Conservation (phyloP, 75 land plant genomes). For the Azolla pinnata region DNA sequence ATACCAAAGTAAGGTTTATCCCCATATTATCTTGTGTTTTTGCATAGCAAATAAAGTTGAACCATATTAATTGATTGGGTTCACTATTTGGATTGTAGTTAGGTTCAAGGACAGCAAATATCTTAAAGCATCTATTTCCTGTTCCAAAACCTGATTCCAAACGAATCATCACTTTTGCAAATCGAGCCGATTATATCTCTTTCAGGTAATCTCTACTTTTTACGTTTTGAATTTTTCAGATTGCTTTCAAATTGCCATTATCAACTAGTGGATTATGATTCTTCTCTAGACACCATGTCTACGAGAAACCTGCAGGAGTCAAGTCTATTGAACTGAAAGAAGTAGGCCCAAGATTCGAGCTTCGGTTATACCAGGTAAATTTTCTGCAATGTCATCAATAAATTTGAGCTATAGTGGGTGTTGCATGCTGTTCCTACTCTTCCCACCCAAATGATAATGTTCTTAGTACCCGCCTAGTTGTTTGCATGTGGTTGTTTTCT, state of each 20-base stretch:
- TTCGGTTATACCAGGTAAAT: conserved; percentile 77
- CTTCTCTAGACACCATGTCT: conserved; percentile 98
- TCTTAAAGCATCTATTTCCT: conserved; percentile 88
- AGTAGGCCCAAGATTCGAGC: conserved; percentile 91
- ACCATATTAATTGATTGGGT: background rate
- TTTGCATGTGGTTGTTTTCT: too few relatives aligned
- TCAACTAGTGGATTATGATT: too few relatives aligned
- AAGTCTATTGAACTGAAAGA: conserved; percentile 86
- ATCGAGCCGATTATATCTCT: conserved; percentile 85
- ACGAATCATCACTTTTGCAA: conserved; percentile 88
- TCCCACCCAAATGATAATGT: too few relatives aligned
- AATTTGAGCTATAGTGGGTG: too few relatives aligned
- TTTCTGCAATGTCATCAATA: too few relatives aligned
- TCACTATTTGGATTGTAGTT: conserved; percentile 32
- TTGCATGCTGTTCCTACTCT: too few relatives aligned
- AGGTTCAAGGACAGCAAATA: conserved; percentile 86
- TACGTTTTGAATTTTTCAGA: too few relatives aligned
- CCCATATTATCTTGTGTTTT: background rate
- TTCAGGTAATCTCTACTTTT: conserved; percentile 56
- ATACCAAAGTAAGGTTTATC: conserved; percentile 48
- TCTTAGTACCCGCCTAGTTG: too few relatives aligned
- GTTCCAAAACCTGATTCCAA: conserved; percentile 93
- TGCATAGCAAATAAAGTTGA: background rate
- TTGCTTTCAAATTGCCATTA: too few relatives aligned
- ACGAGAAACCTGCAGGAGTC: conserved; percentile 79